These are phyloP conservation scores for Tuber umbilicatum DNA, from an alignment of 495 filamentous ascomycete genomes.

Conservation along the genomic window DNA sequence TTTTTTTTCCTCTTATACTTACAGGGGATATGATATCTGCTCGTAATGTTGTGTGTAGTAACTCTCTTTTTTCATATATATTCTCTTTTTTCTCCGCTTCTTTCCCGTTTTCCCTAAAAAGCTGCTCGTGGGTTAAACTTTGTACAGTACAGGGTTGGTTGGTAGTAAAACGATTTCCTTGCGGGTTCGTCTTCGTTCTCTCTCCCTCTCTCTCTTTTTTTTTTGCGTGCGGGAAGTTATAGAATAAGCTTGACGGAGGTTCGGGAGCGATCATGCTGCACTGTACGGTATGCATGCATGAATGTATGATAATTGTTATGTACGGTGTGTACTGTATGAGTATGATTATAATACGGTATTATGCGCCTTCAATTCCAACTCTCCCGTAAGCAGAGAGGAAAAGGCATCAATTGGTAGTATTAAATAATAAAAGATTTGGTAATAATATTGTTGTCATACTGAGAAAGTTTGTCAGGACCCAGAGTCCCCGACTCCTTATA, in stretches of 20 bases:
- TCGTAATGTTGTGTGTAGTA: not conserved
- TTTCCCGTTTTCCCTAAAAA: not conserved
- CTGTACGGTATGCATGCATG: not conserved
- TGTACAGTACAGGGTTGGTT: not conserved
- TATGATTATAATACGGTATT: no score
- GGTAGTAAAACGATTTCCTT: not conserved
- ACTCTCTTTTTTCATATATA: not conserved
- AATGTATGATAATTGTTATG: not conserved
- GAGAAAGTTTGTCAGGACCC: no score
- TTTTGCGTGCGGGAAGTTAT: not conserved
- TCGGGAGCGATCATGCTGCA: not conserved
- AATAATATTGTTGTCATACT: no score
- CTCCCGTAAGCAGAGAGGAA: no score
- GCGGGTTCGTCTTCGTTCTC: not conserved
- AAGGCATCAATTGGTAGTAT: no score
- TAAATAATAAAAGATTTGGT: no score
- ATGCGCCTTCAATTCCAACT: no score
- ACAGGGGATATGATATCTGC: not conserved
- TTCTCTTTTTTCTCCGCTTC: not conserved
- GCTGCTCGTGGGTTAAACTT: not conserved
- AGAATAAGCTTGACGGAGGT: not conserved
- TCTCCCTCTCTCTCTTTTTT: no score
- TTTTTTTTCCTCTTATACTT: not conserved
- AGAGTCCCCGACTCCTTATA: no score
- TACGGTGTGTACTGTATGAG: no score